Evolutionary conservation across 495 filamentous ascomycete genomes (phyloP).

Genomic region (Cenococcum geophilum): DNA sequence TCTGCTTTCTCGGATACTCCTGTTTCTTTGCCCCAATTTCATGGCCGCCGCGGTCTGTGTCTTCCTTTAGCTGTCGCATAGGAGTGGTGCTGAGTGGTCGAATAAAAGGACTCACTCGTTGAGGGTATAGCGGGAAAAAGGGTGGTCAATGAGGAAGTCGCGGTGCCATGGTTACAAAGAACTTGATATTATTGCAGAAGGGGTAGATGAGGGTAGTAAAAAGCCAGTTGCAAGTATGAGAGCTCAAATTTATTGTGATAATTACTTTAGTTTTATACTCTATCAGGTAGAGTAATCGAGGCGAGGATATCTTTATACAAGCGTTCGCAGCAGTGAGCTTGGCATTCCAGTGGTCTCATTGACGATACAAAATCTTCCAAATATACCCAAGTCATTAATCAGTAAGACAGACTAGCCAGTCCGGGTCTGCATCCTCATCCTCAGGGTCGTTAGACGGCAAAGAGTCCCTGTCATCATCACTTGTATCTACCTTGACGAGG

Average conservation of each 20-base stretch:
- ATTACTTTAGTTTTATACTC: no score
- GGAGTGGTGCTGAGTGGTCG: conserved; percentile 9
- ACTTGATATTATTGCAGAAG: no score
- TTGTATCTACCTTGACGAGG: not conserved
- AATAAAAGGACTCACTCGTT: not conserved
- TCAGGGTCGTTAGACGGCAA: conserved; percentile 57
- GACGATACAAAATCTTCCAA: no score
- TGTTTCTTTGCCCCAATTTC: conserved; percentile 33
- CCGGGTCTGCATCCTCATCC: conserved; percentile 62
- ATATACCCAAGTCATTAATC: no score
- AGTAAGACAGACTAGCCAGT: conserved; percentile 46
- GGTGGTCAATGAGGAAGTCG: not conserved
- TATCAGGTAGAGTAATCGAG: no score
- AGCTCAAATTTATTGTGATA: no score
- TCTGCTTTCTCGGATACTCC: conserved; percentile 35
- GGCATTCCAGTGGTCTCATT: no score
- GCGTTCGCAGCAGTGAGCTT: no score
- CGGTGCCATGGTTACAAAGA: no score
- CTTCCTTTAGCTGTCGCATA: conserved; percentile 28
- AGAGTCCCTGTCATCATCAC: conserved; percentile 20
- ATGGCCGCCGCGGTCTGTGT: conserved; percentile 26
- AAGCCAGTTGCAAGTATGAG: no score
- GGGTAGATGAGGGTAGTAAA: no score
- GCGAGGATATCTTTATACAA: no score
- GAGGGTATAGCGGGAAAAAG: not conserved